Percentiles rank a stretch among this genome's conserved stretches.
Conservation (phyloP, 2,329 filamentous ascomycete species). For the Colletotrichum scovillei region DNA sequence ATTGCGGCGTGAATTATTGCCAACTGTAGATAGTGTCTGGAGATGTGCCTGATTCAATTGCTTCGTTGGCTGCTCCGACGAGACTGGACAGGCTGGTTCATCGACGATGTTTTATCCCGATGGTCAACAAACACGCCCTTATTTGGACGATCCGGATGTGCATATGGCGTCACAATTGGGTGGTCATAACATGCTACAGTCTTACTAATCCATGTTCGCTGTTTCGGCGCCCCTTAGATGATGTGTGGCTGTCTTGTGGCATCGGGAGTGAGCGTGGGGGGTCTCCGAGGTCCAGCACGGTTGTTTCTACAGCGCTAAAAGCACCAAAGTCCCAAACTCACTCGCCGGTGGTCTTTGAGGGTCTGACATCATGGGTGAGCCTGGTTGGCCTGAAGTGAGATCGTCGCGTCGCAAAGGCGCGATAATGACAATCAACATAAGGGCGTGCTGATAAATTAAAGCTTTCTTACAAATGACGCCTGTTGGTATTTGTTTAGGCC, state of each 20-base stretch:
- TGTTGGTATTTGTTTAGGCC: not conserved
- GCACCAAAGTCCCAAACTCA: not conserved
- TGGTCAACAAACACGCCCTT: not conserved
- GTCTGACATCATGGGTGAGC: constrained; percentile 21
- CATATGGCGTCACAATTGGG: constrained; percentile 21
- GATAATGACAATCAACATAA: not conserved
- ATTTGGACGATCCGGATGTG: not conserved
- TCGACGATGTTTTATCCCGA: not conserved
- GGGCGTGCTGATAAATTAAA: constrained; percentile 9
- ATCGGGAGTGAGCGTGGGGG: not conserved
- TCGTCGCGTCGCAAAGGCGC: constrained; percentile 3
- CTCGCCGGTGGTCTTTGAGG: too few species aligned
- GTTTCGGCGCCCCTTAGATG: not conserved
- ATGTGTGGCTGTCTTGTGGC: not conserved
- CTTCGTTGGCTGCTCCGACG: not conserved
- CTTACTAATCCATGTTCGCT: not conserved
- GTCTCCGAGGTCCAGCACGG: not conserved
- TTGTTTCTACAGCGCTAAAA: not conserved
- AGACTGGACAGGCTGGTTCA: not conserved
- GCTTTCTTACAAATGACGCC: not conserved
- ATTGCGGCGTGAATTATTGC: not conserved
- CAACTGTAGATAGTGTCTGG: not conserved
- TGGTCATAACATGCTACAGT: not conserved
- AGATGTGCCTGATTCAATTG: not conserved
- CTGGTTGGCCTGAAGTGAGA: not conserved